Conservation (phyloP, 2,329 filamentous ascomycete genomes). For the Ceratocystis cacaofunesta region DNA sequence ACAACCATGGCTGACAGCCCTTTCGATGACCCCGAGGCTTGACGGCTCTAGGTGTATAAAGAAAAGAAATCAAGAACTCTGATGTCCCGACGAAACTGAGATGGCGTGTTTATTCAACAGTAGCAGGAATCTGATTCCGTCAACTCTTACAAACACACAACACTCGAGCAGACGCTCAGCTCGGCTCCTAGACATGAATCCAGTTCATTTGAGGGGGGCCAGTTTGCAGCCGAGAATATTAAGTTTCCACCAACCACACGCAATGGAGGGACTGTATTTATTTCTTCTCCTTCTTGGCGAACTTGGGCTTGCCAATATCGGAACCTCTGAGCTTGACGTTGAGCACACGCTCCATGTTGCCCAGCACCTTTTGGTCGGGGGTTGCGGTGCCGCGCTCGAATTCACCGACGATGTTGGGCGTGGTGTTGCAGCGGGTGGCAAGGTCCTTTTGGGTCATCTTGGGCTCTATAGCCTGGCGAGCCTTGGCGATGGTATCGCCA, state of each 20-base stretch:
- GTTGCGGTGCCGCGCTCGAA: conserved; percentile 68
- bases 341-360: conserved; percentile 65
- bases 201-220: neutral
- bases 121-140: neutral
- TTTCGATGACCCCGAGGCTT: neutral
- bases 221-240: neutral
- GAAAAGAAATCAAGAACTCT: neutral
- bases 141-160: neutral
- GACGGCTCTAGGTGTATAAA: neutral
- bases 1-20: neutral
- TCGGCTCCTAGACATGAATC: neutral
- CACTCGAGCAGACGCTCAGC: neutral
- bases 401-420: conserved; percentile 61
- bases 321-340: conserved; percentile 75
- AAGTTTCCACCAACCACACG: neutral
- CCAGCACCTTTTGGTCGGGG: conserved; percentile 73
- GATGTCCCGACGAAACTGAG: neutral
- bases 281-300: conserved; percentile 46
- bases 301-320: conserved; percentile 74
- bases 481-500: conserved; percentile 65
- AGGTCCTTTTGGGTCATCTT: conserved; percentile 91
- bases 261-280: neutral
- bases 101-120: neutral
- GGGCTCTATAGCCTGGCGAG: conserved; percentile 67
- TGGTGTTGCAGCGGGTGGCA: conserved; percentile 81